Percentiles rank a stretch among this genome's conserved stretches.
These are phyloP conservation scores for Lipomyces yamadae DNA, from an alignment of 805 yeast species.

Conservation along the genomic window DNA sequence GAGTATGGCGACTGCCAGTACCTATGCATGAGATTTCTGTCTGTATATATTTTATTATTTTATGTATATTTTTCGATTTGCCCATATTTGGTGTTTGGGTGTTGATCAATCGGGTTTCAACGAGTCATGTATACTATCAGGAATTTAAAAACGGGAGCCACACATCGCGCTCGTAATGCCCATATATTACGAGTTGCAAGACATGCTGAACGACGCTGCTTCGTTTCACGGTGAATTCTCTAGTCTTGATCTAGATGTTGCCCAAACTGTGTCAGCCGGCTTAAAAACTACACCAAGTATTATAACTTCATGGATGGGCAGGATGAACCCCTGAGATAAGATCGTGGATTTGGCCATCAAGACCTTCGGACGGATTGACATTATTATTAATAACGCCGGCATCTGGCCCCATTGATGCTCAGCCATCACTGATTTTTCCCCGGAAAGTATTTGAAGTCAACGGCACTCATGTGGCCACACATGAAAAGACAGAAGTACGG, in stretches of 20 bases:
- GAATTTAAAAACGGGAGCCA: too few relatives aligned
- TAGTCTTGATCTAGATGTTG: too few relatives aligned
- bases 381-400: not conserved
- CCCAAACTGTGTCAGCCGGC: too few relatives aligned
- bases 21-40: not conserved
- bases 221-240: too few relatives aligned
- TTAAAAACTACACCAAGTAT: too few relatives aligned
- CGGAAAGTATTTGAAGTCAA: conserved; percentile 1
- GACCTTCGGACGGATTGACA: conserved; percentile 4
- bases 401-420: not conserved
- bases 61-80: not conserved
- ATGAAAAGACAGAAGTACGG: not conserved
- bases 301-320: too few relatives aligned
- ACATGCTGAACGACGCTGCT: too few relatives aligned
- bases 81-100: not conserved
- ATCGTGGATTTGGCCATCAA: not conserved
- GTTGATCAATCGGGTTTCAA: not conserved
- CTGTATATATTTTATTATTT: not conserved
- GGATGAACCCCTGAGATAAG: not conserved
- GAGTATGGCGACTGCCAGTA: not conserved
- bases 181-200: too few relatives aligned
- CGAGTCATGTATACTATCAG: not conserved
- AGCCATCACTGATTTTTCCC: not conserved
- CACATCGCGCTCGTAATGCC: too few relatives aligned
- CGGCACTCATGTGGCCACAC: conserved; percentile 1